These are phyloP conservation scores for Vaccinium macrocarpon DNA, from an alignment of 148 eudicot species.

Conservation along the genomic window DNA sequence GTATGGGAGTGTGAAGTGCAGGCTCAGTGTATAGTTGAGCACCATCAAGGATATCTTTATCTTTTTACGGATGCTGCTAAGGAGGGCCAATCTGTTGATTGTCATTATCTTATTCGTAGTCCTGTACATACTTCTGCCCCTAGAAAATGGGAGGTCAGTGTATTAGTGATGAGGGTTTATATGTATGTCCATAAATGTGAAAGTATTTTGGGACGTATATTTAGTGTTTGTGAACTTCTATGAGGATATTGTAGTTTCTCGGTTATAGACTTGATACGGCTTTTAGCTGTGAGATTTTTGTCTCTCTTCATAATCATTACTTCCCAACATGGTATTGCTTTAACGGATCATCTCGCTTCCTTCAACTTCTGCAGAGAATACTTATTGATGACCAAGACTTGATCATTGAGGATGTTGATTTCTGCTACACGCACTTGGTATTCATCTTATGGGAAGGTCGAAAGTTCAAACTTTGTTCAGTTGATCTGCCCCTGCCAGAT, in stretches of 20 bases:
- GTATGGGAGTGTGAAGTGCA: slow-evolving; percentile 83
- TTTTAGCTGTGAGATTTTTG: not conserved
- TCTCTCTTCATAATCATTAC: not conserved
- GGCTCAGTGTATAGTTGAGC: slow-evolving; percentile 84
- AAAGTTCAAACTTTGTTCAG: slow-evolving; percentile 58
- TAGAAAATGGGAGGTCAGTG: slow-evolving; percentile 78
- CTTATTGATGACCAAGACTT: slow-evolving; percentile 61
- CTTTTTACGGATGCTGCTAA: slow-evolving; percentile 72
- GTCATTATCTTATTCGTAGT: slow-evolving; percentile 70
- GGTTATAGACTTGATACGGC: not conserved
- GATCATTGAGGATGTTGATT: slow-evolving; percentile 80
- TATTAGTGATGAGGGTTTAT: not conserved
- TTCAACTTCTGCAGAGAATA: slow-evolving; percentile 51
- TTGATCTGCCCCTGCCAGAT: slow-evolving; percentile 63
- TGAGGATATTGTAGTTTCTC: not conserved
- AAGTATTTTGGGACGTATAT: not conserved
- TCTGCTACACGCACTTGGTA: slow-evolving; percentile 66
- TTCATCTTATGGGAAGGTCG: slow-evolving; percentile 59
- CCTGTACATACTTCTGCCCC: slow-evolving; percentile 46
- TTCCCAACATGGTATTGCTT: not conserved
- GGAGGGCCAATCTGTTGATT: slow-evolving; percentile 64
- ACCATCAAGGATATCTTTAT: slow-evolving; percentile 80
- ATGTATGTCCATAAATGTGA: not conserved
- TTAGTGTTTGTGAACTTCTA: not conserved
- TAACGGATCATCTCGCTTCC: not conserved